Evolutionary conservation across 805 yeast species (phyloP).

Genomic region (Lachancea kluyveri): DNA sequence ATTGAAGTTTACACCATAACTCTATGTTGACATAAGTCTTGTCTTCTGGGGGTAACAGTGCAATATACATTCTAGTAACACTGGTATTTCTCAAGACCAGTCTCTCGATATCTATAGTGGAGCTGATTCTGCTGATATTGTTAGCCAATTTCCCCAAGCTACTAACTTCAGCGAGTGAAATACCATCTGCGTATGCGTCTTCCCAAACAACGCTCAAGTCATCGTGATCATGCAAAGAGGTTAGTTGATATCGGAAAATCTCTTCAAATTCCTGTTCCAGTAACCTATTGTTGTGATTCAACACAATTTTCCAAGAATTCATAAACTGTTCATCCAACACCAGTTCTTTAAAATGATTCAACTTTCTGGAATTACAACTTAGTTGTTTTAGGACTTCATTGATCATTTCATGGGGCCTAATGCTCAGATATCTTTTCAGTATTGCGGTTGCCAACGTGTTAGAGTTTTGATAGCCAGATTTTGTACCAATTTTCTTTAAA

Average conservation of each 20-base stretch:
- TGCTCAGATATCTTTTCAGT: constrained; percentile 14
- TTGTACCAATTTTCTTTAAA: constrained; percentile 18
- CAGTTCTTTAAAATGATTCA: constrained; percentile 14
- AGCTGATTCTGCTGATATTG: not conserved
- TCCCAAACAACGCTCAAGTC: no score
- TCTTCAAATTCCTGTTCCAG: not conserved
- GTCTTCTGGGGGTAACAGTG: not conserved
- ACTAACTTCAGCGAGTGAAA: not conserved
- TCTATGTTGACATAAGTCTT: not conserved
- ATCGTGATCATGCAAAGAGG: no score
- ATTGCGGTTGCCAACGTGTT: constrained; percentile 17
- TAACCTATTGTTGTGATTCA: constrained; percentile 3
- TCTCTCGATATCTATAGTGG: not conserved
- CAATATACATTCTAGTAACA: not conserved
- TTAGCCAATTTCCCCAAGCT: not conserved
- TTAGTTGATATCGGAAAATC: not conserved
- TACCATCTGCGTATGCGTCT: no score
- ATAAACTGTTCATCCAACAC: constrained; percentile 12
- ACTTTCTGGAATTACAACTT: constrained; percentile 14
- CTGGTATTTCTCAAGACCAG: not conserved
- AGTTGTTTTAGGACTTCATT: constrained; percentile 9
- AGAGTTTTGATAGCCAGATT: constrained; percentile 19
- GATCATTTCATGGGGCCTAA: constrained; percentile 13
- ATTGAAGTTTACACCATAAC: not conserved
- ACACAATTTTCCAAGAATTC: constrained; percentile 7